A percentile compares a stretch with the other conserved stretches of the same genome.
phyloP scores from a whole-genome alignment of 768 basidiomycete genomes.

The Tubosaeta brunneosetosa region DNA sequence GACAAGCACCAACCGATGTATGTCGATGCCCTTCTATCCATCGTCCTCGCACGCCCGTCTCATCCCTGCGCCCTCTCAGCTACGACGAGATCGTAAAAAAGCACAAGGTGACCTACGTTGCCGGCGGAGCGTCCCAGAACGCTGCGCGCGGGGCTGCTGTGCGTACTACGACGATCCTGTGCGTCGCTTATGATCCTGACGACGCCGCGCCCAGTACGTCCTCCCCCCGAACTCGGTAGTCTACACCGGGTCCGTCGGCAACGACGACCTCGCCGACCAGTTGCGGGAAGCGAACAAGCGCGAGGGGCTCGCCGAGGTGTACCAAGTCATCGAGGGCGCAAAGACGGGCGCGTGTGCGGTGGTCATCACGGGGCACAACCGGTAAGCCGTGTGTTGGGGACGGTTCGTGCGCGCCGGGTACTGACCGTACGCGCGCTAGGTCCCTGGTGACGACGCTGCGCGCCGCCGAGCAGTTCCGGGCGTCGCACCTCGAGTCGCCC shows the following conservation, averaged over 20 bases:
- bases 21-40: neutral
- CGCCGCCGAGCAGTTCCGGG: slow-evolving; percentile 85
- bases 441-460: slow-evolving; percentile 91
- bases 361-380: slow-evolving; percentile 86
- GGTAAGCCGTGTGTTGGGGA: slow-evolving; percentile 42
- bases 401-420: neutral
- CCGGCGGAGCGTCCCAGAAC: slow-evolving; percentile 96
- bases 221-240: slow-evolving; percentile 86
- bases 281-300: slow-evolving; percentile 86
- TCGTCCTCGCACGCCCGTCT: neutral
- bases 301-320: slow-evolving; percentile 85
- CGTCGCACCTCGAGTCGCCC: slow-evolving; percentile 72
- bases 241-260: slow-evolving; percentile 90
- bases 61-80: slow-evolving; percentile 36
- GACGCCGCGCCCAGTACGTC: slow-evolving; percentile 59
- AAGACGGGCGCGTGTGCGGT: slow-evolving; percentile 98
- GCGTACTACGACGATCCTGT: slow-evolving; percentile 30
- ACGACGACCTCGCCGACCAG: slow-evolving; percentile 88
- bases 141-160: slow-evolving; percentile 95
- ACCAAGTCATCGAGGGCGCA: slow-evolving; percentile 80
- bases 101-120: slow-evolving; percentile 81
- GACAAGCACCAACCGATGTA: slow-evolving; percentile 87
- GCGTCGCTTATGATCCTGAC: neutral
- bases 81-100: slow-evolving; percentile 84
- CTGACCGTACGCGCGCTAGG: slow-evolving; percentile 33